phyloP scores from a whole-genome alignment of 768 basidiomycete species.

The Pisolithus marmoratus region DNA sequence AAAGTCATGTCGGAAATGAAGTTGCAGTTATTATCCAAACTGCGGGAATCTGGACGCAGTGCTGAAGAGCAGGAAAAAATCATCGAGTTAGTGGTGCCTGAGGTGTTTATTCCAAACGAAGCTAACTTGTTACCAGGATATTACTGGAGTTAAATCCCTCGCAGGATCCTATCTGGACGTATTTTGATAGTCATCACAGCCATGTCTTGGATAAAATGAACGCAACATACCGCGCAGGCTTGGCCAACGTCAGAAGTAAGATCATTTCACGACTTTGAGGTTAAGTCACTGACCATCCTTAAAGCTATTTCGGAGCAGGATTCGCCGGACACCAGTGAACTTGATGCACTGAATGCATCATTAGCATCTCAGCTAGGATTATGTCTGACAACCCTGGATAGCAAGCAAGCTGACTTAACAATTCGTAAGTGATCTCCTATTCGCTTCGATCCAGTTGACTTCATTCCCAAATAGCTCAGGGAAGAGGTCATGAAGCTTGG shows the following conservation, averaged over 20 bases:
- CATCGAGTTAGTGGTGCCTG: constrained; percentile 63
- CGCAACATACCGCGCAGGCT: constrained; percentile 48
- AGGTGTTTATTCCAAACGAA: too few species aligned
- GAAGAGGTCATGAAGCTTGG: constrained; percentile 77
- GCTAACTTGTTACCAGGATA: constrained; percentile 46
- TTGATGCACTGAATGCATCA: constrained; percentile 36
- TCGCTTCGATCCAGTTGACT: not conserved
- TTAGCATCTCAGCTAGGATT: constrained; percentile 54
- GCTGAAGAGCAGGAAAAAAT: constrained; percentile 97
- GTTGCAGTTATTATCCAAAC: constrained; percentile 63
- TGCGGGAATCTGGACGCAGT: constrained; percentile 73
- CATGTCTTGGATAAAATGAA: constrained; percentile 79
- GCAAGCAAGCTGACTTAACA: constrained; percentile 54
- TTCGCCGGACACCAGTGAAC: constrained; percentile 27
- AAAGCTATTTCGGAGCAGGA: constrained; percentile 45
- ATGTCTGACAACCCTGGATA: constrained; percentile 55
- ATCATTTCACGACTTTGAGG: constrained; percentile 5
- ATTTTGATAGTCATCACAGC: constrained; percentile 89
- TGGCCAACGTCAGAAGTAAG: constrained; percentile 46
- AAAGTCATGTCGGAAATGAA: constrained; percentile 93
- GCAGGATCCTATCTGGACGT: constrained; percentile 94
- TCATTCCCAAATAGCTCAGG: constrained; percentile 45
- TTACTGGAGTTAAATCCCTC: constrained; percentile 78
- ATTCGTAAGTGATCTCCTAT: constrained; percentile 43
- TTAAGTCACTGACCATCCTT: constrained; percentile 2